Evolutionary conservation across 306 rosid species (phyloP), one percentile per base, ranked within the genome.

Genomic region (Elaeagnus macrophylla): DNA sequence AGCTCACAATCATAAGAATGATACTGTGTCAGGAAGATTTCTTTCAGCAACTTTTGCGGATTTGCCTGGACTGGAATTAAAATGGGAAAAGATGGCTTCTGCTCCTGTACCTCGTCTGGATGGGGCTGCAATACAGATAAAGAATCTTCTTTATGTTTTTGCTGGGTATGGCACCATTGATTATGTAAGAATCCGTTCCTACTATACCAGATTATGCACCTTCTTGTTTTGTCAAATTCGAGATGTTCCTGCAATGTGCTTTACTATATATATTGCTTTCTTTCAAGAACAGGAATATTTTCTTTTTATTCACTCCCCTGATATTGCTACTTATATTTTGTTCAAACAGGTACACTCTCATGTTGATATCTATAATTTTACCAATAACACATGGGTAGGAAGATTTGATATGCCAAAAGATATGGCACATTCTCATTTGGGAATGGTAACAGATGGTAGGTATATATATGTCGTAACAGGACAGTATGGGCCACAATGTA

Each of bases 41-140:
- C 47, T 86, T 36, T 71, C 95, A 0, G 78, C 75, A 54, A 86
- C 95, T 2, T 83, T 64, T 70, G 94, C 94, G 4, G 97, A 86
- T 76, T 69, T 90, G 54, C 75, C 84, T 59, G 97, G 94, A 50
- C 94, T 90, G 13, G 78, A 79, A 11, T 75, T 70, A 72, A 67
- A 66, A 38, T 90, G 95, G 97, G 95, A 90, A 65, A 70, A 76
- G 47, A 79, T 90, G 88, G 74, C 84, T 0, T 51, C 90, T 1
- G 95, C 97, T 16, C 94, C 97, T 0, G 95, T 90, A 10, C 95
- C 95, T 48, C 88, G 90, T 55, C 78, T 90, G 1, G 95, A 90
- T 58, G 97, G 95, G n/a, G 77, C 69, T 14, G 64, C 97, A 14
- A 56, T 86, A 50, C 95, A 86, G 80, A 86, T 90, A 45, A 60